Evolutionary conservation across 495 filamentous ascomycete species (phyloP).

Genomic region (Talaromyces ruber): DNA sequence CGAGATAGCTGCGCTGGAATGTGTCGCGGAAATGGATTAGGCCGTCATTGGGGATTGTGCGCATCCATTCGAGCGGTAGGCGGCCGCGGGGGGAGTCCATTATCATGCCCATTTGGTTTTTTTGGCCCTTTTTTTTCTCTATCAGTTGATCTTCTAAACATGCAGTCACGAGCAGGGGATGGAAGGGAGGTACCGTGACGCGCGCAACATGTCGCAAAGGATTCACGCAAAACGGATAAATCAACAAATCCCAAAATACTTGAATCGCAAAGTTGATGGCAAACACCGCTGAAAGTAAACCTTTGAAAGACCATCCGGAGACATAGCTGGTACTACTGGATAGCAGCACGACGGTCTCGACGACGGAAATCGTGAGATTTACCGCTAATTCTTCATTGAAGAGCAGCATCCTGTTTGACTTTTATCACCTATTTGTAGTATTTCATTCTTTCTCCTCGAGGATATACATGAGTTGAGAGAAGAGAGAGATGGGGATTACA

Average conservation of each 20-base stretch:
- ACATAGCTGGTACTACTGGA: background rate
- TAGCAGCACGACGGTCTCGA: background rate
- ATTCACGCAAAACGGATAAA: conserved; percentile 68
- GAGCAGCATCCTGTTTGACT: background rate
- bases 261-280: conserved; percentile 18
- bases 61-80: conserved; percentile 58
- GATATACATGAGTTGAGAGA: background rate
- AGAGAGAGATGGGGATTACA: background rate
- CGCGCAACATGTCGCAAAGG: conserved; percentile 58
- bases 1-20: conserved; percentile 22
- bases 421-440: background rate
- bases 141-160: too few relatives aligned
- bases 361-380: background rate
- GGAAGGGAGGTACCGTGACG: conserved; percentile 33
- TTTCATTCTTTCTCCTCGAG: background rate
- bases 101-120: conserved; percentile 52
- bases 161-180: background rate
- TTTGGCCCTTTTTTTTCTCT: conserved; percentile 27
- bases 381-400: conserved; percentile 1
- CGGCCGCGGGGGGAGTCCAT: conserved; percentile 49
- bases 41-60: conserved; percentile 74
- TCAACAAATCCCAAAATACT: conserved; percentile 41
- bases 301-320: conserved; percentile 1
- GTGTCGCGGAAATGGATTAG: conserved; percentile 64
- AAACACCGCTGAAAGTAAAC: background rate